Base-by-base conservation (phyloP, 1,284 basidiomycete genomes). In the Sutorius eximius region DNA sequence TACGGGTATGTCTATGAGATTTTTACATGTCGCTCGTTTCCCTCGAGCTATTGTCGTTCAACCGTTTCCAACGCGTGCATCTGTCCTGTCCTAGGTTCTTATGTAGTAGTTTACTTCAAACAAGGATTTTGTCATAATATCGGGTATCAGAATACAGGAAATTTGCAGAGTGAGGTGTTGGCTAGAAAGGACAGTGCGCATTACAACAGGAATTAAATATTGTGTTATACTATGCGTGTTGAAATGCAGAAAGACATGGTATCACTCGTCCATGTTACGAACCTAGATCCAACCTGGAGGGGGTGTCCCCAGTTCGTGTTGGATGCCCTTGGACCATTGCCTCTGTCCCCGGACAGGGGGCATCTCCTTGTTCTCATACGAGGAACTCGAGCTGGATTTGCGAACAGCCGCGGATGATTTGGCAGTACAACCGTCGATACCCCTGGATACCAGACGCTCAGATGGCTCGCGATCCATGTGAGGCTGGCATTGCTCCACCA, bases 281-380 rank as follows among this genome's bases (percentile, higher is more conserved):
- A 53, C 20, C 42, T 61, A 63, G 49, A 82, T 80, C 80, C 80
- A 82, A 67, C 80, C 80, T 60, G 76, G 75, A 67, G 77, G 71
- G 20, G 74, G 59, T 2, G 62, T 49, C 59, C 68, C 57, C 60
- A 60, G 27, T 11, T 53, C 55, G 49, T 69, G 63, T 40, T 65
- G 66, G 11, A 51, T n/a, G 8, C 32, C 36, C 24, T 49, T 66
- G 24, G 3, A 27, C 16, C 58, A 65, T 36, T 61, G 64, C 44
- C 61, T 70, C 32, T 2, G 11, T 49, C 66, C 69, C 41, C 66
- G 59, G 46, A 57, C 59, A 45, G 63, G 59, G 45, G 63, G 59
- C 12, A 59, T 60, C n/a, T 73, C 56, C 68, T 73, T 64, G 41
- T 42, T 56, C 49, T 65, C 64, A n/a, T 37, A 52, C n/a, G 56